Base-by-base conservation (phyloP, 225 moss, liverwort and hornwort species). In the Polytrichum formosum region DNA sequence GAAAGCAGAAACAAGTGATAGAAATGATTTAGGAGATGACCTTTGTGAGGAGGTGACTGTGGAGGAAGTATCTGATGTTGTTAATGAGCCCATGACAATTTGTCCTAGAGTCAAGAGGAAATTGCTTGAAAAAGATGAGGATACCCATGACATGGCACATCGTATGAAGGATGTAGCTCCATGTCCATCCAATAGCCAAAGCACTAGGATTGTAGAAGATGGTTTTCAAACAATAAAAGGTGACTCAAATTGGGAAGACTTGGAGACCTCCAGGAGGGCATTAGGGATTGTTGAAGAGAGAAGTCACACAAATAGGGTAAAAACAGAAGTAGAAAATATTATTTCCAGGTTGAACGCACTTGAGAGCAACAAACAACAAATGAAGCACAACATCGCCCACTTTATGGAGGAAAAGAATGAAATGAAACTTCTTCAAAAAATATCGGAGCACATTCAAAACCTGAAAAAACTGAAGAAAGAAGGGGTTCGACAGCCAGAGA, bases 351-450 rank as follows among this genome's bases (percentile, higher is more conserved):
- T 67, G 67, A 67, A 53, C 17, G 27, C 26, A 21, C 54, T 67
- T 67, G 54, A 67, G 27, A 54, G 9, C 26, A 54, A 67, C 53
- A 67, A 54, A 54, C 53, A 67, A 25, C 23, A 9, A 10, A 55
- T 53, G 54, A 54, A 67, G 23, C 21, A 54, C 21, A 23, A 9
- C 10, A 67, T 67, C 18, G 27, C 25, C 1, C 53, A 26, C 16
- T 67, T 67, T 19, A 67, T 67, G 67, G 26, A 17, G 6, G 54
- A 67, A 26, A 67, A 67, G 16, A 27, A 26, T 13, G 67, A 67
- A 54, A 26, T 67, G 67, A 67, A 67, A 55, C 53, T 67, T 25
- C 54, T 67, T 26, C 67, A 54, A 26, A 10, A 53, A 54, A 65
- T 35, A 35, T 65, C 65, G 0, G 53, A 67, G 17, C 53, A 67